Evolutionary conservation across 306 rosid genomes (phyloP), one percentile per base, ranked within the genome.

Genomic region (Prunus armeniaca): DNA sequence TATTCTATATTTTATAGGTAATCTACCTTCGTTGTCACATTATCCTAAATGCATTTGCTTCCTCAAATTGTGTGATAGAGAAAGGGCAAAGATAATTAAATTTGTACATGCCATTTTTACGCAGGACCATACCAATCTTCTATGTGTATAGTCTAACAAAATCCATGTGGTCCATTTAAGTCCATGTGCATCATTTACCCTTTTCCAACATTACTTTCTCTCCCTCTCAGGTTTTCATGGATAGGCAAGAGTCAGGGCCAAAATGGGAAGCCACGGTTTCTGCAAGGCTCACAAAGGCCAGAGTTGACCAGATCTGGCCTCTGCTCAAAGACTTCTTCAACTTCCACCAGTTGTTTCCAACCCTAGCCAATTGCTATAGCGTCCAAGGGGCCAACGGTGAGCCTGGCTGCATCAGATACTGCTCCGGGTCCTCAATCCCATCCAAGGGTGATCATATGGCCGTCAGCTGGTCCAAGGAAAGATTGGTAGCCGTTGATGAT

Each of bases 341-440:
- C 68, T 67, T 87, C 63, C 91, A 88, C 82, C 78, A 81, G 12
- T 80, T 84, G 30, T 83, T 83, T 52, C 89, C 87, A 2, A n/a
- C 54, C 7, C 77, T 90, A 7, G 28, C 74, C 81, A 84, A 81
- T 6, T 86, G 86, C 66, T 75, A 85, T 22, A 88, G 88, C 22
- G 45, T 91, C 75, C 84, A 84, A 41, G 89, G 91, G 30, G 32
- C 82, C 30, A 87, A 83, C 77, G 81, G 88, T 46, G 82, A 85
- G 41, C 82, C 85, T 3, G 90, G 96, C n/a, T 83, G 87, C 80
- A 73, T 88, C 64, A 58, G 96, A 43, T 85, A 62, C 82, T 85
- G 93, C 25, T 74, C 82, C 0, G 90, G 89, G 10, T 84, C 17
- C 76, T 83, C 88, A 15, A 83, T 88, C 58, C 84, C 86, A 27